Base-by-base conservation (phyloP, 2,329 filamentous ascomycete genomes). In the Sporothrix protearum region DNA sequence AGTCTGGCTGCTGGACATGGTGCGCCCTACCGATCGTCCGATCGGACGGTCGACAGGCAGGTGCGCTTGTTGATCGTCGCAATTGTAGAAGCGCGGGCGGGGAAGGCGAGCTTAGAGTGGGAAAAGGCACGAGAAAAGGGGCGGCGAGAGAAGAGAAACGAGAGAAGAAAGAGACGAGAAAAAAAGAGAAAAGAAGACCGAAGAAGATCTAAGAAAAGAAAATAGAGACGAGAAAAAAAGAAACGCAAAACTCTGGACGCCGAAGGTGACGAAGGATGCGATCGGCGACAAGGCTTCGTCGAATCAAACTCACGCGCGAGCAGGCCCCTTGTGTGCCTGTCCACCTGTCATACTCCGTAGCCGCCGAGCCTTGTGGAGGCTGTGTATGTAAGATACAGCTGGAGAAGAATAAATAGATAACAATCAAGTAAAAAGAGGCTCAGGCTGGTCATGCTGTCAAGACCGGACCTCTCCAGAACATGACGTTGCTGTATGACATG, bases 1-100 rank as follows among this genome's bases (percentile, higher is more conserved):
- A 9, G 61, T 42, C 19, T 68, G 68, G 63, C 55, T 70, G 53
- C 47, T 39, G 2, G 71, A 47, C 71, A 72, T 72, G 39, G 10
- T 25, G 42, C 1, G 14, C 12, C 57, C 22, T 47, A 47, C 19
- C 14, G 14, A 16, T 47, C 2, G 10, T 39, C 57, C 33, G 25
- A 42, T 39, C 14, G 33, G 8, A 36, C 33, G 33, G 33, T 22
- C 33, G 57, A n/a, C n/a, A 57, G 53, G 16, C 57, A 14, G 42
- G 14, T 47, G 12, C 19, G 42, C 14, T 14, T 47, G 42, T 19
- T 47, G 14, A 47, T 19, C 19, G 42, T 47, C n/a, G 9, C 49
- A 53, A 51, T 5, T n/a, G 57, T 25, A 63, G 36, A 22, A 8
- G 25, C 10, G 22, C 8, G 22, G 22, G 49, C 7, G 22, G 22